These are phyloP conservation scores for Nitzschia putrida DNA, from an alignment of 108 stramenopile genomes.

Conservation along the genomic window DNA sequence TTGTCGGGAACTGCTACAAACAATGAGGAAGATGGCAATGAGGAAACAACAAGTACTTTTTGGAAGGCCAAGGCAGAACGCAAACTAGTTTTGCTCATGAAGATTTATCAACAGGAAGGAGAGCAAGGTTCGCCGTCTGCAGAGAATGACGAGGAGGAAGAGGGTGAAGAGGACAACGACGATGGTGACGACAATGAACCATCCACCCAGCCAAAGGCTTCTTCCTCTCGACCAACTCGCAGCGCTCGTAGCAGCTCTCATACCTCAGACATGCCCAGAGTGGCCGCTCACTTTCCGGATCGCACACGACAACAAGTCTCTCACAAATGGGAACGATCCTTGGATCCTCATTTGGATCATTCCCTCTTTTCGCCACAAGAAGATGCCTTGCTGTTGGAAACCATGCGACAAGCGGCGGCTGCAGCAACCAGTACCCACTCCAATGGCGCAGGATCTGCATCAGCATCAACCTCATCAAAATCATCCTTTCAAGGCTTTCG, in stretches of 20 bases:
- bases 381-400: conserved; percentile 56
- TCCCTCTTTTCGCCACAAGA: conserved; percentile 56
- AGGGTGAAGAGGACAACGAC: neutral
- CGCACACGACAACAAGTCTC: conserved; percentile 29
- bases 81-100: conserved; percentile 40
- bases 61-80: conserved; percentile 33
- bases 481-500: conserved; percentile 1
- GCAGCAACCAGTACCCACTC: neutral
- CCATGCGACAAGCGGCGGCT: conserved; percentile 11
- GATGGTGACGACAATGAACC: conserved; percentile 4
- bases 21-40: too few relatives aligned
- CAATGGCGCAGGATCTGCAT: neutral
- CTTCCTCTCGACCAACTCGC: neutral
- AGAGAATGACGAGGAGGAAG: neutral
- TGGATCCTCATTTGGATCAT: conserved; percentile 20
- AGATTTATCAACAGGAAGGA: conserved; percentile 21
- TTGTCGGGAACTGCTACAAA: too few relatives aligned
- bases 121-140: neutral
- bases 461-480: neutral
- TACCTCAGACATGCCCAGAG: conserved; percentile 6
- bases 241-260: neutral
- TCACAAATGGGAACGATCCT: conserved; percentile 38
- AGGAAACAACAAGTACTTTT: conserved; percentile 6
- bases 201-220: neutral
- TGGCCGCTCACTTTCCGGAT: conserved; percentile 41